Conservation (phyloP, 2,329 filamentous ascomycete genomes). For the Xylaria sp. region DNA sequence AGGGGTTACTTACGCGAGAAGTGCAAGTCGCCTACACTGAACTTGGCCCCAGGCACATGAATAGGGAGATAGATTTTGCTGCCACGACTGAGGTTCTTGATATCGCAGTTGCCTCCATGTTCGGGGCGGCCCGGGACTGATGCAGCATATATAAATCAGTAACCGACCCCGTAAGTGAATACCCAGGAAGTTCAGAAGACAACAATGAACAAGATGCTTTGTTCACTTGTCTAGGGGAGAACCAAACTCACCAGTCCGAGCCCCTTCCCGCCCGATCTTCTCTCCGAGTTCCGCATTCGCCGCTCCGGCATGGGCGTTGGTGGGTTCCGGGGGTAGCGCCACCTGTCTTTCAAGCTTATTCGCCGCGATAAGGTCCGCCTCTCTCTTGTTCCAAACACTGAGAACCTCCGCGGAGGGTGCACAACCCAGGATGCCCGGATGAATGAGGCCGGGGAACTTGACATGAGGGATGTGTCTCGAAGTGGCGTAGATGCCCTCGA, state of each 20-base stretch:
- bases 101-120: slow-evolving; percentile 87
- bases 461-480: slow-evolving; percentile 84
- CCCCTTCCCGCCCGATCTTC: slow-evolving; percentile 71
- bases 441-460: slow-evolving; percentile 82
- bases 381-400: slow-evolving; percentile 75
- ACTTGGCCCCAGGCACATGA: slow-evolving; percentile 81
- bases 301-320: slow-evolving; percentile 67
- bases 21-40: slow-evolving; percentile 83
- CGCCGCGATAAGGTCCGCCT: slow-evolving; percentile 70
- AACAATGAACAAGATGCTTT: neutral
- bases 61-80: slow-evolving; percentile 83
- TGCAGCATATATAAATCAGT: neutral
- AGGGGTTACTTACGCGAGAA: slow-evolving; percentile 54
- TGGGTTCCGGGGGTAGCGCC: slow-evolving; percentile 67
- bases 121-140: slow-evolving; percentile 73
- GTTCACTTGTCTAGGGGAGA: neutral
- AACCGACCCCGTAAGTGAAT: too few relatives aligned
- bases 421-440: slow-evolving; percentile 86
- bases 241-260: slow-evolving; percentile 51
- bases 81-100: slow-evolving; percentile 77
- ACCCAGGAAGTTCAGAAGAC: neutral
- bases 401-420: slow-evolving; percentile 76
- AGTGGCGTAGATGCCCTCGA: slow-evolving; percentile 59
- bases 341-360: slow-evolving; percentile 64
- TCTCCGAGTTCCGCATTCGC: slow-evolving; percentile 54